Evolutionary conservation across 257 asterid species (phyloP), one percentile per base, ranked within the genome.

Genomic region (Lycium ferocissimum): DNA sequence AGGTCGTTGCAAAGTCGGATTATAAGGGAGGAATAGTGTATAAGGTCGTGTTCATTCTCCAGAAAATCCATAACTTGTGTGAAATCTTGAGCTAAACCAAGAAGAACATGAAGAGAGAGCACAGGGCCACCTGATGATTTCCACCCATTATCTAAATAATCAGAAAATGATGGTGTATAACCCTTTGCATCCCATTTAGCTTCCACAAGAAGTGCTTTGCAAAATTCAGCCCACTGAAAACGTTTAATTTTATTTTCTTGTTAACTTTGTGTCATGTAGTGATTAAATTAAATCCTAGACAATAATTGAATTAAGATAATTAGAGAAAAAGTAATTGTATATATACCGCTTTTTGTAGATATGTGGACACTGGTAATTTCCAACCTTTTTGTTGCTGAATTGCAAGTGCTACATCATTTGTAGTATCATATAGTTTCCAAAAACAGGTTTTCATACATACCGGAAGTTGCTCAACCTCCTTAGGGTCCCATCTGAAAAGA

Each of bases 1-100:
- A 67, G 91, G 59, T 92, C 94, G 18, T 94, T 92, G 91, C 92
- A 87, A 22, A 94, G 92, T 3, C 98, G 92, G 17, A 92, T 84
- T 40, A 94, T 82, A 70, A 91, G 86, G 6, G 95, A 92, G 8
- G 87, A 78, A 1, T 85, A 70, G 75, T 81, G 85, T 58, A 92
- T 88, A 7, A 93, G 83, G 4, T 89, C 88, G 12, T 71, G 85
- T n/a, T 82, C 82, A 10, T 15, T 72, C 63, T 87, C 40, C 6
- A 93, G 84, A 73, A 86, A 80, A 18, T 83, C 80, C 0, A 70
- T 54, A 5, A 88, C 83, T 71, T 87, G 54, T 2, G 38, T 38
- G 26, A 80, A 47, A 49, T 88, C 84, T 22, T 51, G 83, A 3
- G 92, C 87, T 4, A 89, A 53, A 12, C 92, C 92, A 1, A 93